These are phyloP conservation scores for Wolfiporia cocos DNA, from an alignment of 1,284 basidiomycete genomes.

Conservation along the genomic window DNA sequence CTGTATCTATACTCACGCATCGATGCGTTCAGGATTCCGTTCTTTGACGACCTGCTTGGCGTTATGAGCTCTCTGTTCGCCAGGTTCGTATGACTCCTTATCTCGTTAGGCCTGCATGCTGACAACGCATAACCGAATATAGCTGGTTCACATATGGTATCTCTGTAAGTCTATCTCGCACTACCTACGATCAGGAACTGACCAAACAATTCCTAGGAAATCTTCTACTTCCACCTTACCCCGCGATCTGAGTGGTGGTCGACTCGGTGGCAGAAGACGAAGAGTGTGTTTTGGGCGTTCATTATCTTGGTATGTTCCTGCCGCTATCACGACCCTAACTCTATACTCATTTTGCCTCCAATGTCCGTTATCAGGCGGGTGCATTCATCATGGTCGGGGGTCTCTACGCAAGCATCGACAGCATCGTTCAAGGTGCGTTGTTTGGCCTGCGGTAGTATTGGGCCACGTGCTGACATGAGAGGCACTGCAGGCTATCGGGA, in stretches of 20 bases:
- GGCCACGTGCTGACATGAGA: neutral
- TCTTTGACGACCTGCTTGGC: slow-evolving; percentile 28
- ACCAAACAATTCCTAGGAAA: slow-evolving; percentile 12
- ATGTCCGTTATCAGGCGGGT: slow-evolving; percentile 17
- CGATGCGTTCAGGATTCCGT: slow-evolving; percentile 21
- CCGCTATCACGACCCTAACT: slow-evolving; percentile 11
- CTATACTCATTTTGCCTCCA: slow-evolving; percentile 3
- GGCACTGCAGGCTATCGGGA: slow-evolving; percentile 14
- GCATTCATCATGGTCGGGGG: slow-evolving; percentile 28
- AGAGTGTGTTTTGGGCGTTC: slow-evolving; percentile 21
- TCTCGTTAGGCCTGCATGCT: too few relatives aligned
- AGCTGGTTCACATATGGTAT: slow-evolving; percentile 29
- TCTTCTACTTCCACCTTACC: slow-evolving; percentile 28
- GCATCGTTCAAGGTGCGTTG: slow-evolving; percentile 21
- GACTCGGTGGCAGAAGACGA: slow-evolving; percentile 17
- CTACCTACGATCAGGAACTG: neutral
- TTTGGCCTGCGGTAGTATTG: too few relatives aligned
- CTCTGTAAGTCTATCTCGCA: slow-evolving; percentile 13
- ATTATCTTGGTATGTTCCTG: slow-evolving; percentile 22
- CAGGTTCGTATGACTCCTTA: slow-evolving; percentile 12
- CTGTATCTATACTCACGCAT: too few relatives aligned
- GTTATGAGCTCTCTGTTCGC: slow-evolving; percentile 26
- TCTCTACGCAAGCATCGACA: slow-evolving; percentile 23
- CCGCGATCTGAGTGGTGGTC: slow-evolving; percentile 20
- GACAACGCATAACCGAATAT: neutral